These are phyloP conservation scores for Phlebiopsis gigantea DNA, from an alignment of 768 basidiomycete genomes.

Conservation along the genomic window DNA sequence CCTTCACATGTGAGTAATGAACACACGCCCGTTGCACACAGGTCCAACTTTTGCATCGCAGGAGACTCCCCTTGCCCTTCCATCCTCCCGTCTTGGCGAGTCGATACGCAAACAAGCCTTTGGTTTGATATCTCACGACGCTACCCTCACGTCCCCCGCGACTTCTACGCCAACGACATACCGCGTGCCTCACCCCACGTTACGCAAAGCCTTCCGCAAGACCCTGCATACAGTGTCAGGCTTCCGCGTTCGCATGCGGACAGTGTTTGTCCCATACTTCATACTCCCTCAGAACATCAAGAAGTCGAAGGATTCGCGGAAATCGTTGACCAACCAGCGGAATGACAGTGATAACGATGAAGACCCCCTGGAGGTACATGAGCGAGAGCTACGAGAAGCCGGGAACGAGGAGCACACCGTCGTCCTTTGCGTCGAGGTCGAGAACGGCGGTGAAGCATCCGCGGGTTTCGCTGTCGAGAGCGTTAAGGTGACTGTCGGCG, in stretches of 20 bases:
- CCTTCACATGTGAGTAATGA: neutral
- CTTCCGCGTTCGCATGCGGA: conserved; percentile 90
- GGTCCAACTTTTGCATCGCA: conserved; percentile 39
- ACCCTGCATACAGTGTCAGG: conserved; percentile 76
- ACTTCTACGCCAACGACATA: conserved; percentile 3
- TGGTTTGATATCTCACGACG: conserved; percentile 40
- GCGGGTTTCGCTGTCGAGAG: conserved; percentile 70
- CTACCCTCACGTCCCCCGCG: conserved; percentile 24
- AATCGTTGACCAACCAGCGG: conserved; percentile 24
- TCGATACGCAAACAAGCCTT: conserved; percentile 57
- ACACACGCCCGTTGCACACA: conserved; percentile 14
- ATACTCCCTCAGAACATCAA: conserved; percentile 45
- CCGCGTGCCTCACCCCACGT: conserved; percentile 40
- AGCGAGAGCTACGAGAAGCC: conserved; percentile 46
- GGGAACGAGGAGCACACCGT: conserved; percentile 81
- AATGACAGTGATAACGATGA: conserved; percentile 30
- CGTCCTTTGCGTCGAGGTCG: conserved; percentile 87
- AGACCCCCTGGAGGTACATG: conserved; percentile 25
- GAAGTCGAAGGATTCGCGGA: conserved; percentile 16
- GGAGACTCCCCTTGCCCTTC: conserved; percentile 41
- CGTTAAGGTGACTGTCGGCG: conserved; percentile 72
- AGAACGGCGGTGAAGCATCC: conserved; percentile 67
- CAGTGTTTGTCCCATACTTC: conserved; percentile 84
- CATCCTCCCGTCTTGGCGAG: conserved; percentile 67
- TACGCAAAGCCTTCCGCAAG: conserved; percentile 84